Evolutionary conservation across 257 asterid genomes (phyloP), one percentile per base, ranked within the genome.

Genomic region (Nicotiana undulata): DNA sequence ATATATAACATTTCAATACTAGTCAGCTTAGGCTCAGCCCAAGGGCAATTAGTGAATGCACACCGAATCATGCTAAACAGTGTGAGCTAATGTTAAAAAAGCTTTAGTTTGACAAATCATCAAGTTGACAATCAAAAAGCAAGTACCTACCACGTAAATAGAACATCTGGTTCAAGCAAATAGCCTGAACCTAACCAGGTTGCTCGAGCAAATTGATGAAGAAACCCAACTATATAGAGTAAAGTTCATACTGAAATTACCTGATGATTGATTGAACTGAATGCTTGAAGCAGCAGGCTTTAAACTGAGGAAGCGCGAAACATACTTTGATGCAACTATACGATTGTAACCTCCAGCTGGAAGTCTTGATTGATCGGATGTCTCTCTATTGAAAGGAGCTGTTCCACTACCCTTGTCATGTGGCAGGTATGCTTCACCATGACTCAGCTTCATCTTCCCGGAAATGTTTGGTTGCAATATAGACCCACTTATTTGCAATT

Each of bases 371-470:
- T 90, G 89, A 75, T 83, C 85, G 74, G 92, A 29, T 63, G 87
- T 55, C 53, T 89, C 92, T 85, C 89, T 88, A 68, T 80, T 90
- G 77, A 95, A 87, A 79, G 99, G 89, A 70, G 93, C 89, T 84
- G 91, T 88, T 85, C 97, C 99, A 86, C 93, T 89, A 37, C 98
- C 97, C 91, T 92, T 96, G 86, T 96, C 99, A 37, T 96, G 99
- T 65, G 98, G 98, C 75, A 96, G 87, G 89, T 96, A 96, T 74
- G 90, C 96, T 90, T 96, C 99, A 80, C 99, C 99, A 66, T 91
- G 99, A 88, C 99, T 92, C 85, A 96, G 82, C 86, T 94, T 96
- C 67, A 92, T 93, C 85, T 94, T 94, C 72, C 99, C 99, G 31
- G 98, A 93, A 84, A 94, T 90, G 88, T 92, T 96, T 78, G 99